A percentile compares a stretch with the other conserved stretches of the same genome.
phyloP scores from a whole-genome alignment of 2,329 filamentous ascomycete genomes.

The Clarireedia homoeocarpa region DNA sequence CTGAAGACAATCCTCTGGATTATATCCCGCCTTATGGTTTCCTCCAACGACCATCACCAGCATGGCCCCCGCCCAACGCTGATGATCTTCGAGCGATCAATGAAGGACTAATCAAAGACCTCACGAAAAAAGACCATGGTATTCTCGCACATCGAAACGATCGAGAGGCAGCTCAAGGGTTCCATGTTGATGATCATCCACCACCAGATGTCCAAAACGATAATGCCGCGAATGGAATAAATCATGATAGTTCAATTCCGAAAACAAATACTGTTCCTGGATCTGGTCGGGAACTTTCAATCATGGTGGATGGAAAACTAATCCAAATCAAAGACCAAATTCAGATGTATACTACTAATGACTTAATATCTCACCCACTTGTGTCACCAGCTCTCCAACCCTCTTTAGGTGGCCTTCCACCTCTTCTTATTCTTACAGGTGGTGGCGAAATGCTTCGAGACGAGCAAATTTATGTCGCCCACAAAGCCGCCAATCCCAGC shows the following conservation, averaged over 20 bases:
- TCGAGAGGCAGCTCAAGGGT: constrained; percentile 32
- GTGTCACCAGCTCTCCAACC: constrained; percentile 86
- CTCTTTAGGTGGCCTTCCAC: constrained; percentile 81
- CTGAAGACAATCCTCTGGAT: constrained; percentile 63
- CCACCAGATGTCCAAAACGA: constrained; percentile 24
- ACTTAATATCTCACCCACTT: constrained; percentile 75
- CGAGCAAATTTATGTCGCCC: constrained; percentile 90
- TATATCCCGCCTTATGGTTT: constrained; percentile 88
- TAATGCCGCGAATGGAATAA: constrained; percentile 28
- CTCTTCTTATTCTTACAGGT: constrained; percentile 77
- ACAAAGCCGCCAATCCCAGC: constrained; percentile 82
- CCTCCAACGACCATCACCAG: constrained; percentile 76
- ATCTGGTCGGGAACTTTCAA: constrained; percentile 42
- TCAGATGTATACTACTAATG: constrained; percentile 78
- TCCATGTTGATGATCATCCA: constrained; percentile 26
- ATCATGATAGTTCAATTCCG: constrained; percentile 18
- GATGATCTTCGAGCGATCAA: constrained; percentile 55
- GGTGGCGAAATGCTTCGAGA: constrained; percentile 86
- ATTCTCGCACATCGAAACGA: constrained; percentile 26
- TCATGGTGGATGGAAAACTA: constrained; percentile 62
- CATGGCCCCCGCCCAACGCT: constrained; percentile 88
- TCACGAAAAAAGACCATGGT: constrained; percentile 36
- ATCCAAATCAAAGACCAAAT: constrained; percentile 85
- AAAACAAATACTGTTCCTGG: constrained; percentile 28
- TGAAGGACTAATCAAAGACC: constrained; percentile 40